These are phyloP conservation scores for Beauveria rudraprayagi DNA, from an alignment of 2,329 filamentous ascomycete species.

Conservation along the genomic window DNA sequence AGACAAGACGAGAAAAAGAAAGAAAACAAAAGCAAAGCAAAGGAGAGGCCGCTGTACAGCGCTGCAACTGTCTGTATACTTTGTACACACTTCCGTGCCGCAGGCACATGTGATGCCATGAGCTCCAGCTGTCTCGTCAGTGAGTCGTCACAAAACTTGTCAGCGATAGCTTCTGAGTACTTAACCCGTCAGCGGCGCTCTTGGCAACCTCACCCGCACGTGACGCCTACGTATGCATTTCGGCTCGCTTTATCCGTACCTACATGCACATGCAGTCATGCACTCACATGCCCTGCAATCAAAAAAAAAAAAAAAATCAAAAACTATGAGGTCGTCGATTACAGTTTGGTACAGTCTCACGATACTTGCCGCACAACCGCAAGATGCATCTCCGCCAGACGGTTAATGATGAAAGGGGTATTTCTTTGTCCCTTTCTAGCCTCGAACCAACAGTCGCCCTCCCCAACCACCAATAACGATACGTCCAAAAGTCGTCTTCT, in stretches of 20 bases:
- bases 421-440: not conserved
- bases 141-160: too few relatives aligned
- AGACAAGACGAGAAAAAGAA: too few relatives aligned
- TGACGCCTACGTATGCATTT: constrained; percentile 5
- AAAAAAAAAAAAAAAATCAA: too few relatives aligned
- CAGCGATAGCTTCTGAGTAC: not conserved
- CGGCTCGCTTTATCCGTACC: not conserved
- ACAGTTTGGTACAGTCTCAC: too few relatives aligned
- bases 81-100: too few relatives aligned
- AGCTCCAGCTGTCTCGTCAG: not conserved
- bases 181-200: not conserved
- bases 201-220: constrained; percentile 1
- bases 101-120: not conserved
- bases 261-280: too few relatives aligned
- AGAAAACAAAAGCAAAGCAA: too few relatives aligned
- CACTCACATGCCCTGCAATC: too few relatives aligned
- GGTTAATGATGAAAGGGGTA: not conserved
- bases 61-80: not conserved
- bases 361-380: not conserved
- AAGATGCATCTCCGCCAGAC: not conserved
- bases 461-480: not conserved
- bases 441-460: not conserved
- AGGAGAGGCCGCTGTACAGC: not conserved
- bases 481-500: not conserved
- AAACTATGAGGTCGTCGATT: not conserved